phyloP scores from a whole-genome alignment of 23 red algal genomes.

The Pyropia haitanensis region DNA sequence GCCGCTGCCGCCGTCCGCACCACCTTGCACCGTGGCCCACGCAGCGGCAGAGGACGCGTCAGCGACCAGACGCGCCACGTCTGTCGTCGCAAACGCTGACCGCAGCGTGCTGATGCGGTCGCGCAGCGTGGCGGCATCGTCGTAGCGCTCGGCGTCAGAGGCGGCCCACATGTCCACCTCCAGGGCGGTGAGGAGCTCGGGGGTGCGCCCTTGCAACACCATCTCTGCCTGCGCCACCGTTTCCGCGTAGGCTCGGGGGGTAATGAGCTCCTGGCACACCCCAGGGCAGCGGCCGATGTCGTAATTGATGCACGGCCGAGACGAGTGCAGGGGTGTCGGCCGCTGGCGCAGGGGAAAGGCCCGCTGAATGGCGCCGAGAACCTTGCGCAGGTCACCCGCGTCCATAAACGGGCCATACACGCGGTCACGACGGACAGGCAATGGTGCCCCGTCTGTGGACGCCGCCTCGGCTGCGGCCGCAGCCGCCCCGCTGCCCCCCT shows the following conservation, averaged over 20 bases:
- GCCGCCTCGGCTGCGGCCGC: not conserved
- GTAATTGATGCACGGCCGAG: slow-evolving; percentile 74
- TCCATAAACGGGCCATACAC: slow-evolving; percentile 77
- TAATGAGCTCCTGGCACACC: slow-evolving; percentile 62
- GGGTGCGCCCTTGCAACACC: slow-evolving; percentile 40
- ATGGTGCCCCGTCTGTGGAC: not conserved
- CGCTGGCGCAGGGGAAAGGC: slow-evolving; percentile 69
- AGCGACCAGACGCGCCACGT: slow-evolving; percentile 2
- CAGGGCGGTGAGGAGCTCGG: slow-evolving; percentile 21
- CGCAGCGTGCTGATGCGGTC: slow-evolving; percentile 31
- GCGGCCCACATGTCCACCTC: slow-evolving; percentile 33
- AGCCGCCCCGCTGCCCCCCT: not conserved
- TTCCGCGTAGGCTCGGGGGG: slow-evolving; percentile 19
- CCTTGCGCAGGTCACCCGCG: slow-evolving; percentile 18
- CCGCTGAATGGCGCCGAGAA: slow-evolving; percentile 21
- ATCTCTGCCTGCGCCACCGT: slow-evolving; percentile 42
- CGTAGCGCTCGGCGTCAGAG: slow-evolving; percentile 19
- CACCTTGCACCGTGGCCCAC: not conserved
- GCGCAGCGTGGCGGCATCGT: slow-evolving; percentile 35
- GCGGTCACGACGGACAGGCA: slow-evolving; percentile 8
- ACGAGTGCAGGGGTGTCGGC: slow-evolving; percentile 10
- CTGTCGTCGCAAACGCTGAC: slow-evolving; percentile 18
- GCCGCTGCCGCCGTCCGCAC: not conserved
- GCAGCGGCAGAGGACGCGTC: not conserved
- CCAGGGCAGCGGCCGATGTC: slow-evolving; percentile 69